Base-by-base conservation (phyloP, 805 yeast genomes). In the Wickerhamomyces canadensis region DNA sequence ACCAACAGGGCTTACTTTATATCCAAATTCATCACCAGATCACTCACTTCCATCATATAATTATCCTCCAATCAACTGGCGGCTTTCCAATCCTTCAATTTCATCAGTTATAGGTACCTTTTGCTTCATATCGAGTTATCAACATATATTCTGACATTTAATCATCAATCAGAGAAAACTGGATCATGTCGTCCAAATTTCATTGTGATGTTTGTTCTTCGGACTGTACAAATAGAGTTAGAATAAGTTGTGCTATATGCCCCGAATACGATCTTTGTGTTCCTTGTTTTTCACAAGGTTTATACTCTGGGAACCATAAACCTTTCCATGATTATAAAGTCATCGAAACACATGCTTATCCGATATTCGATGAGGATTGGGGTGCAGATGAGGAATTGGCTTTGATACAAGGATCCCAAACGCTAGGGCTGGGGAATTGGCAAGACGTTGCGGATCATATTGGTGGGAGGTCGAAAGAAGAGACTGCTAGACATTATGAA, bases 171-270 rank as follows among this genome's bases (percentile, higher is more conserved):
- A n/a, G n/a, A n/a, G n/a, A n/a, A n/a, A n/a, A n/a, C n/a, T n/a
- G n/a, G n/a, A n/a, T n/a, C n/a, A 29, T 29, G 32, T 19, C 24
- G 13, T 29, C 70, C 31, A 74, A 76, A 52, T 87, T 76, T 58
- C 95, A 87, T 57, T 93, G 99, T 64, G 98, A 93, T 62, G 87
- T 87, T 11, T 93, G 99, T 57, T 81, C 96, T n/a, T 73, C 95
- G 1, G 98, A 93, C 60, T 85, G 97, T 57, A 89, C 98, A 2
- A 80, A 89, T 53, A 67, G 97, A 48, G 93, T 93, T 33, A 72
- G 98, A 44, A 80, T 93, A 33, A 72, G 84, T 35, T 93, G 98
- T 68, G 98, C 97, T 0, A 81, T 78, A 24, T 94, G 98, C 62
- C 68, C 78, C 4, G 98, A 91, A 59, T 93, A 91, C 54, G 98